These are phyloP conservation scores for Pythium aristosporum DNA, from an alignment of 352 stramenopile species.

Conservation along the genomic window DNA sequence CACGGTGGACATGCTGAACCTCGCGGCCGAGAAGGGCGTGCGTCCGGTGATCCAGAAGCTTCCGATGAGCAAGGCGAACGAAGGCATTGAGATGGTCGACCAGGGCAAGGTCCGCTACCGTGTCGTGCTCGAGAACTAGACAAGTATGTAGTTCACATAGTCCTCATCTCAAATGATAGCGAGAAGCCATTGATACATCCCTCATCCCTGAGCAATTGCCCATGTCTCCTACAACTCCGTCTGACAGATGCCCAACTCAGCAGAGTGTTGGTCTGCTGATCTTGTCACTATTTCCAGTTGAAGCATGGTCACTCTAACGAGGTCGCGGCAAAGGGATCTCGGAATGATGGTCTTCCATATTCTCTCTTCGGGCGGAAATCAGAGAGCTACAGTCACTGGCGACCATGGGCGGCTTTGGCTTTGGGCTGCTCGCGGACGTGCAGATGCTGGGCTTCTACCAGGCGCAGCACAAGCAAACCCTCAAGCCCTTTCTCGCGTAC, in stretches of 20 bases:
- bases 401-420: constrained; percentile 49
- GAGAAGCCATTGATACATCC: no score
- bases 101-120: constrained; percentile 5
- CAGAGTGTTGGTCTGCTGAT: background rate
- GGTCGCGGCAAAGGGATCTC: background rate
- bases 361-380: background rate
- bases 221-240: no score
- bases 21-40: constrained; percentile 1
- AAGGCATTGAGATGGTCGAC: constrained; percentile 3
- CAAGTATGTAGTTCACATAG: background rate
- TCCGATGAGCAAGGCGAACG: constrained; percentile 4
- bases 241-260: no score
- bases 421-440: constrained; percentile 62
- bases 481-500: constrained; percentile 67
- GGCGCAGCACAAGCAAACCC: constrained; percentile 45
- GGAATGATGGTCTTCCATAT: constrained; percentile 17
- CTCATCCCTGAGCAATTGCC: no score
- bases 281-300: background rate
- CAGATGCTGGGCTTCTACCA: constrained; percentile 84
- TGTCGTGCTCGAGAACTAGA: constrained; percentile 34
- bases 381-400: no score
- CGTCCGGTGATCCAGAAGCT: constrained; percentile 9
- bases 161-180: background rate
- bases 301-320: background rate
- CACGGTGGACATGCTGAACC: background rate